Conservation (phyloP, 2,329 filamentous ascomycete genomes). For the Nemania sp. region DNA sequence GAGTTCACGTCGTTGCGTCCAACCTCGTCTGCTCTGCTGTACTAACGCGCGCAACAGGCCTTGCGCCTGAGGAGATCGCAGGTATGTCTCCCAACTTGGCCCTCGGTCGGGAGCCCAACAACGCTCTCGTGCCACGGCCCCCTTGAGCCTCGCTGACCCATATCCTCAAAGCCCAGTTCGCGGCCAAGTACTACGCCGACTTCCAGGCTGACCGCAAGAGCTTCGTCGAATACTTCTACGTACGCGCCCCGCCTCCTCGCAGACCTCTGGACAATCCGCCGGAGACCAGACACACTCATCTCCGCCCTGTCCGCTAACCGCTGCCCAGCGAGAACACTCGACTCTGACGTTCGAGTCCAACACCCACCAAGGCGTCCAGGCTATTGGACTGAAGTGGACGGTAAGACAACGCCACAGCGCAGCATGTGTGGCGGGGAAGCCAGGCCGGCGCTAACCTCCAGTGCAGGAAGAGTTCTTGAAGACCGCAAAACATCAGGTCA, state of each 20-base stretch:
- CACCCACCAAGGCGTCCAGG: slow-evolving; percentile 64
- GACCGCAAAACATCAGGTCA: slow-evolving; percentile 54
- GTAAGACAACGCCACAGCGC: slow-evolving; percentile 56
- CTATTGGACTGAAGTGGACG: slow-evolving; percentile 79
- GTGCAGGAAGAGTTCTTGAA: slow-evolving; percentile 27
- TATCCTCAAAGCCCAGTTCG: slow-evolving; percentile 23
- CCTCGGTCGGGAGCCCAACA: neutral
- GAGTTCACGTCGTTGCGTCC: slow-evolving; percentile 8
- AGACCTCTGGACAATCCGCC: neutral
- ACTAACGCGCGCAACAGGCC: slow-evolving; percentile 22
- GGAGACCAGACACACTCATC: neutral
- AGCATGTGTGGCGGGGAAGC: neutral
- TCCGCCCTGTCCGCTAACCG: slow-evolving; percentile 25
- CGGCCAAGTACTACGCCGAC: slow-evolving; percentile 27
- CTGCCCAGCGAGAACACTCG: slow-evolving; percentile 71
- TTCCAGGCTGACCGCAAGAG: slow-evolving; percentile 21
- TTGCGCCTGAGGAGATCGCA: slow-evolving; percentile 30
- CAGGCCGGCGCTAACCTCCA: slow-evolving; percentile 9
- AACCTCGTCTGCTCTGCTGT: neutral
- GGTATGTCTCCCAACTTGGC: slow-evolving; percentile 19
- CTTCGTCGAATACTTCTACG: slow-evolving; percentile 31
- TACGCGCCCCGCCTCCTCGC: slow-evolving; percentile 23
- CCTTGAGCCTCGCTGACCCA: slow-evolving; percentile 1
- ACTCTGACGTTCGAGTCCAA: slow-evolving; percentile 91
- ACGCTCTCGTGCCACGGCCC: neutral